Conservation (phyloP, 192 early-diverging fungal genomes). For the Jimgerdemannia flammicorona region DNA sequence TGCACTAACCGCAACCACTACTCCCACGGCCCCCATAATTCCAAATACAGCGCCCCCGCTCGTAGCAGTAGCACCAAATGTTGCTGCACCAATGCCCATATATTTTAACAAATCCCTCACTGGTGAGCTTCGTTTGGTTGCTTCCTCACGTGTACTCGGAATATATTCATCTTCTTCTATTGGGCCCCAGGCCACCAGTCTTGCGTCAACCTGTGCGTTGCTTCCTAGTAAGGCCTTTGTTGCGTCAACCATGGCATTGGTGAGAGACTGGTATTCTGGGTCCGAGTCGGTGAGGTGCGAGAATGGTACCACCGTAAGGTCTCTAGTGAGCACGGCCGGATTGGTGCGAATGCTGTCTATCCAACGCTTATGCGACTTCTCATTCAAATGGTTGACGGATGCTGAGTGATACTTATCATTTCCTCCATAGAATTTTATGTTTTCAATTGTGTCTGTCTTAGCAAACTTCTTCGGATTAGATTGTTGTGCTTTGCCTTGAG, state of each 20-base stretch:
- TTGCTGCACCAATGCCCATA: too few species aligned
- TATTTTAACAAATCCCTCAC: too few species aligned
- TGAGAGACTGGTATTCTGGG: background rate
- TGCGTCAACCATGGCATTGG: background rate
- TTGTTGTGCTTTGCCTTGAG: too few species aligned
- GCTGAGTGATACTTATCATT: too few species aligned
- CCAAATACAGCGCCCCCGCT: too few species aligned
- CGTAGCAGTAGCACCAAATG: too few species aligned
- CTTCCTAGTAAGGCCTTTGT: background rate
- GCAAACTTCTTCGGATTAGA: background rate
- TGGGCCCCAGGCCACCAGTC: background rate
- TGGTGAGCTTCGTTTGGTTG: background rate
- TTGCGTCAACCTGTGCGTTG: background rate
- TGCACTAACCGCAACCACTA: too few species aligned
- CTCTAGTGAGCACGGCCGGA: background rate
- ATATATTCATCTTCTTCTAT: background rate
- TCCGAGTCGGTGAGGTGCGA: background rate
- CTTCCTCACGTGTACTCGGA: background rate
- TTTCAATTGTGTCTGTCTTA: background rate
- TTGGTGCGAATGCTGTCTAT: background rate
- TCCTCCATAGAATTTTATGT: too few species aligned
- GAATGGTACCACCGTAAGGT: background rate
- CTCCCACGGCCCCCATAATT: too few species aligned
- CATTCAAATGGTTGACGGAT: too few species aligned
- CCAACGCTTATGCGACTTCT: background rate